Evolutionary conservation across 1,284 basidiomycete genomes (phyloP), one percentile per base, ranked within the genome.

Genomic region (Rhizoctonia solani): DNA sequence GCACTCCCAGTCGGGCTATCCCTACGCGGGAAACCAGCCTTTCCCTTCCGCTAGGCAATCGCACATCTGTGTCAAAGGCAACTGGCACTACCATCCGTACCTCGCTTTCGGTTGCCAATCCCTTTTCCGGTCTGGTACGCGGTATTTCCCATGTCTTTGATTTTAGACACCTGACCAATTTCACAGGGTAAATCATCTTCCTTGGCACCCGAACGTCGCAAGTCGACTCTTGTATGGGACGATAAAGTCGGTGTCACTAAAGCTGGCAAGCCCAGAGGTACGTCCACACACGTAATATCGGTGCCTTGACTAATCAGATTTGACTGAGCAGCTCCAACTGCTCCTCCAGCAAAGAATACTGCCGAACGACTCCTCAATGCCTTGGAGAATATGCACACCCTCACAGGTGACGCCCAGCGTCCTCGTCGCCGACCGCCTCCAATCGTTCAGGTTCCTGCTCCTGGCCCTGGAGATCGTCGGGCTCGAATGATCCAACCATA

Each of bases 401-500:
- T 37, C 23, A 61, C 58, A 1, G 58, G 58, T 23, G 58, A 61
- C 23, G 58, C 58, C 29, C 58, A 61, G 21, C 58, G 58, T 29
- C 58, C 58, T n/a, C 58, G 58, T 61, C 58, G 58, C n/a, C 44
- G 58, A 16, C 55, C 55, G 3, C 58, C 58, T 14, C 46, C 58
- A 2, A 50, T 32, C 21, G 58, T 61, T n/a, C 58, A 61, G n/a
- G 58, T 61, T 23, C 58, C 58, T 8, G n/a, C 29, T 3, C 58
- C 58, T 8, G 32, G 44, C 23, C 58, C 44, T 6, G 42, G 58
- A 30, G 78, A 83, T 49, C 85, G 87, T 86, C 68, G 83, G 88
- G 77, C 89, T 71, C 80, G 82, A 21, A 85, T 87, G 37, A 88
- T 89, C 84, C 80, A 75, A 32, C 74, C 73, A 19, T 76, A 76